These are phyloP conservation scores for Bipolaris bicolor DNA, from an alignment of 2,329 filamentous ascomycete species.

Conservation along the genomic window DNA sequence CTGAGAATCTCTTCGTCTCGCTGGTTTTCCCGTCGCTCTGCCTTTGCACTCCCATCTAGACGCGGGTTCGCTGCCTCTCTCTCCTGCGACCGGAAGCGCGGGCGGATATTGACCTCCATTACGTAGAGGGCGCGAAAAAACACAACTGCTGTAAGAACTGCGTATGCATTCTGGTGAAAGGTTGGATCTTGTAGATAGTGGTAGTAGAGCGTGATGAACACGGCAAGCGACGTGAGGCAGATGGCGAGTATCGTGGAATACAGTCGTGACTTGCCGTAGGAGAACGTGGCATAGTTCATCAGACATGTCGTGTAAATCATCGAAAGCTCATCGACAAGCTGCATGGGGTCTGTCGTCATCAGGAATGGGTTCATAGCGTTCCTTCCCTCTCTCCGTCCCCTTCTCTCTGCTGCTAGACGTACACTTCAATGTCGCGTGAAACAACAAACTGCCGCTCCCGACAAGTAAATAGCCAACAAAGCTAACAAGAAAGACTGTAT, in stretches of 20 bases:
- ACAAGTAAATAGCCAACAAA: constrained; percentile 68
- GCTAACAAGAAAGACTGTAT: constrained; percentile 73
- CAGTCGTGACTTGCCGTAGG: constrained; percentile 64
- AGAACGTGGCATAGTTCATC: constrained; percentile 75
- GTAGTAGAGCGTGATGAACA: constrained; percentile 80
- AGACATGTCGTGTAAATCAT: constrained; percentile 76
- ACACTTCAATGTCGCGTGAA: constrained; percentile 69
- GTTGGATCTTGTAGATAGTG: constrained; percentile 80
- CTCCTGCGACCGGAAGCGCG: constrained; percentile 55
- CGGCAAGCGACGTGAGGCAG: constrained; percentile 58
- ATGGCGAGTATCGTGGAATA: constrained; percentile 63
- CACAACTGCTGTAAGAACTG: constrained; percentile 71
- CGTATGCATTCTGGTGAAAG: constrained; percentile 84
- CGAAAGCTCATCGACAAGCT: constrained; percentile 71
- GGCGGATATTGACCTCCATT: constrained; percentile 72
- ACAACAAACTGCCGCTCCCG: constrained; percentile 66
- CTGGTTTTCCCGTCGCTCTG: constrained; percentile 56
- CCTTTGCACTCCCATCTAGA: constrained; percentile 36
- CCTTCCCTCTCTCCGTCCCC: not conserved
- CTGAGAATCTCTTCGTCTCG: constrained; percentile 64
- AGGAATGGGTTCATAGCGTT: constrained; percentile 56
- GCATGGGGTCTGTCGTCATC: constrained; percentile 69
- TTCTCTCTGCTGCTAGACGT: constrained; percentile 32
- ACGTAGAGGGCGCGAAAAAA: constrained; percentile 76
- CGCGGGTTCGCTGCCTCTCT: constrained; percentile 44